A percentile compares a stretch with the other conserved stretches of the same genome.
Conservation (phyloP, 306 rosid genomes). For the Quercus ilex region DNA sequence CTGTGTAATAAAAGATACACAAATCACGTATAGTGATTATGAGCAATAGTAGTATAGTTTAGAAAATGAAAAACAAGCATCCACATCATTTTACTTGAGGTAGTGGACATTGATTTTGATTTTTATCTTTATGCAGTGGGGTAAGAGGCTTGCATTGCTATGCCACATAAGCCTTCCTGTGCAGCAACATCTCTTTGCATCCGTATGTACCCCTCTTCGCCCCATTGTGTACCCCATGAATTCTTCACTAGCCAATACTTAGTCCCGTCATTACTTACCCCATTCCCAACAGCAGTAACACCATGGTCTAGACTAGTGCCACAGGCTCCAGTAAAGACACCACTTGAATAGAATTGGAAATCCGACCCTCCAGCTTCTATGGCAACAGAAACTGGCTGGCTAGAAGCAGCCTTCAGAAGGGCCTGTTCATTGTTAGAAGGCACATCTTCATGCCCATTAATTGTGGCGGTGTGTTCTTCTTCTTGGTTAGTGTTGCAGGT, state of each 20-base stretch:
- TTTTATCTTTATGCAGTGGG: too few relatives aligned
- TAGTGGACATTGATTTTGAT: too few relatives aligned
- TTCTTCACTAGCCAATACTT: slow-evolving; percentile 50
- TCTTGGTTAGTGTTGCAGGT: slow-evolving; percentile 17
- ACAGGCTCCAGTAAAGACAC: slow-evolving; percentile 43
- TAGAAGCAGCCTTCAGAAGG: slow-evolving; percentile 34
- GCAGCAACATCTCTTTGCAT: too few relatives aligned
- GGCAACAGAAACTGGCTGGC: slow-evolving; percentile 43
- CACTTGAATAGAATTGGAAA: slow-evolving; percentile 34
- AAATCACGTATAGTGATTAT: too few relatives aligned
- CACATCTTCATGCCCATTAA: slow-evolving; percentile 31
- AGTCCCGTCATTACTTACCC: slow-evolving; percentile 26
- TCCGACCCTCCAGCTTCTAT: slow-evolving; percentile 37
- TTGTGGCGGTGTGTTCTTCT: slow-evolving; percentile 8
- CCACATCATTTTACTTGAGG: too few relatives aligned
- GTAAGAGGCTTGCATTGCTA: too few relatives aligned
- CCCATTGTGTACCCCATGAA: slow-evolving; percentile 51
- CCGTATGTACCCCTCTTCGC: slow-evolving; percentile 40
- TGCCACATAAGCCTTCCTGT: too few relatives aligned
- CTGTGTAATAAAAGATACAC: too few relatives aligned
- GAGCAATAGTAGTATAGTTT: too few relatives aligned
- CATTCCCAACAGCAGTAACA: slow-evolving; percentile 46
- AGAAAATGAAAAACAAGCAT: too few relatives aligned
- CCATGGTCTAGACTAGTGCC: slow-evolving; percentile 41
- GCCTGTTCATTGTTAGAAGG: slow-evolving; percentile 34